Conservation (phyloP, 768 basidiomycete genomes). For the Phallus indusiatus region DNA sequence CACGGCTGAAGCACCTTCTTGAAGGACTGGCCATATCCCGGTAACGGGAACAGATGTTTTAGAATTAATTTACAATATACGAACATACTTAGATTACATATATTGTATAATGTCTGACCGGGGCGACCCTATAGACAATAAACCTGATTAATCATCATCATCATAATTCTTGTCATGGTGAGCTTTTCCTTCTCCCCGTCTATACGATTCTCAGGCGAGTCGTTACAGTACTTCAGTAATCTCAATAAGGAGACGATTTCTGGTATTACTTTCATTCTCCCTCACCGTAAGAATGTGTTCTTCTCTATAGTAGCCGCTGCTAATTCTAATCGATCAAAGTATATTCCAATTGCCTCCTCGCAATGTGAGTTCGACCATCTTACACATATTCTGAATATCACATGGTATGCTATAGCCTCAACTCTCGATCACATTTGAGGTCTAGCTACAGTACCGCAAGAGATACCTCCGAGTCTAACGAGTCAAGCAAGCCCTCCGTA, state of each 20-base stretch:
- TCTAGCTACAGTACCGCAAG: background rate
- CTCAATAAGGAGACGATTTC: background rate
- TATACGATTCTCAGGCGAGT: background rate
- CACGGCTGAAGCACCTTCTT: too few species aligned
- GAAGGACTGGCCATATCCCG: too few species aligned
- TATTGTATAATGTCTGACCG: too few species aligned
- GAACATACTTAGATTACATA: too few species aligned
- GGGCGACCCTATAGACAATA: too few species aligned
- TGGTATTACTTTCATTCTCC: background rate
- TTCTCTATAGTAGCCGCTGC: background rate
- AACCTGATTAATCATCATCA: too few species aligned
- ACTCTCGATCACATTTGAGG: too few species aligned
- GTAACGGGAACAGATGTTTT: too few species aligned
- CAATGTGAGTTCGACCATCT: background rate
- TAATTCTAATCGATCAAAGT: constrained; percentile 3
- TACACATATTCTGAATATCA: background rate
- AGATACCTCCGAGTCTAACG: background rate
- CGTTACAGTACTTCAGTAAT: background rate
- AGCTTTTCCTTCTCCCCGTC: background rate
- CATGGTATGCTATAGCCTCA: too few species aligned
- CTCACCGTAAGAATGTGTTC: background rate
- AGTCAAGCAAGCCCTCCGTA: background rate
- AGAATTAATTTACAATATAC: too few species aligned
- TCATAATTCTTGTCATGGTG: constrained; percentile 10
- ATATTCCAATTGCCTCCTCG: constrained; percentile 10